Base-by-base conservation (phyloP, 2,329 filamentous ascomycete genomes). In the Phoma sp. region DNA sequence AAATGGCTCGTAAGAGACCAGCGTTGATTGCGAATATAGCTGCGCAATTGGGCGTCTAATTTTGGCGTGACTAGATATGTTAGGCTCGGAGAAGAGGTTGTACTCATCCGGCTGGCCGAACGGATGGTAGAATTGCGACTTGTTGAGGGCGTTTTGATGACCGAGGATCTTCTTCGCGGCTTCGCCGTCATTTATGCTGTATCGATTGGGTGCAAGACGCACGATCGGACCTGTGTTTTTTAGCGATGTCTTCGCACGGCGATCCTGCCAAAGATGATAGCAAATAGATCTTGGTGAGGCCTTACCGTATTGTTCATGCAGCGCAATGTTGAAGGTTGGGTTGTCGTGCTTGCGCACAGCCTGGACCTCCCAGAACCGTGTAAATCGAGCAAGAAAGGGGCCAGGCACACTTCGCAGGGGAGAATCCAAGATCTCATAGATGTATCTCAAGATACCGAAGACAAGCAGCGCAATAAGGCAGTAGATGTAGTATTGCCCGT, bases 331-430 rank as follows among this genome's bases (percentile, higher is more conserved):
- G 75, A 67, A 43, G 73, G 58, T 56, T 79, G 64, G 63, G 22
- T 80, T 76, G 6, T 70, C 60, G 5, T 77, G 77, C 0, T 62
- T 61, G 13, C 64, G 65, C 5, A 81, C 69, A 4, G 71, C 70
- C 2, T 59, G 59, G 12, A 81, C 69, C 43, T 80, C 79, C 77
- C 80, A 82, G 1, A 79, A 60, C 1, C 74, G 69, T 4, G 77
- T 78, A 54, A 81, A 77, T 7, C 79, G 71, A 12, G 80, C 72
- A 32, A 72, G 65, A 38, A 80, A 76, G 0, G 80, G 81, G 0
- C 81, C 80, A 0, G 80, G 80, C 19, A 82, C 67, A 6, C 61
- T 60, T 32, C 71, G 70, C 2, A 79, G 69, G 2, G 78, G 78
- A 2, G 53, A 60, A 4, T 29, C 27, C 22, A 55, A 15, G n/a